Evolutionary conservation across 768 basidiomycete species (phyloP).

Genomic region (Leccinum pellstonianum): DNA sequence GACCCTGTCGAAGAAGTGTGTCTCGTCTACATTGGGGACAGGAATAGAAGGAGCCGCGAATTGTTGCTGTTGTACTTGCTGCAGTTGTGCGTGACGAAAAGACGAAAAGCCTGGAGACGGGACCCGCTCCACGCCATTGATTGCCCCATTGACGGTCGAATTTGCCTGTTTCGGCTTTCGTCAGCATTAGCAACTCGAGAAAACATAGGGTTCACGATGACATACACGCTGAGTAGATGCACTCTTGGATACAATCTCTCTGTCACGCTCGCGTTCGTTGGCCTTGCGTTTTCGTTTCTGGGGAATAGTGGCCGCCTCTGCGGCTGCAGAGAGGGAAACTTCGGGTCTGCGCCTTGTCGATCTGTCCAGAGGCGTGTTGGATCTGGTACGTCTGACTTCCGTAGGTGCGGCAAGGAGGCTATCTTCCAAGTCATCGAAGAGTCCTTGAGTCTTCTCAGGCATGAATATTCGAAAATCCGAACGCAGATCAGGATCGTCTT

Average conservation of each 20-base stretch:
- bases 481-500: conserved; percentile 71
- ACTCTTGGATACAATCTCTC: conserved; percentile 30
- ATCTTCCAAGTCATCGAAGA: conserved; percentile 45
- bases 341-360: conserved; percentile 48
- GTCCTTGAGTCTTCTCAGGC: conserved; percentile 55
- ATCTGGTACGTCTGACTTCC: conserved; percentile 35
- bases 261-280: conserved; percentile 42
- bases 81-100: conserved; percentile 24
- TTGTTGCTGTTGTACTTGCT: conserved; percentile 23
- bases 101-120: conserved; percentile 24
- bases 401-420: conserved; percentile 28
- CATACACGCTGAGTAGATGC: conserved; percentile 27
- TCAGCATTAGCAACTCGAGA: conserved; percentile 8
- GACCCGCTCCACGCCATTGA: conserved; percentile 22
- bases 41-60: conserved; percentile 19
- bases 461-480: conserved; percentile 76
- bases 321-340: conserved; percentile 40
- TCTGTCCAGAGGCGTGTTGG: conserved; percentile 33
- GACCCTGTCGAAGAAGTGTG: conserved; percentile 91
- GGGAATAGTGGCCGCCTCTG: conserved; percentile 43
- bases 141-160: conserved; percentile 17
- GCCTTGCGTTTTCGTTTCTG: conserved; percentile 71
- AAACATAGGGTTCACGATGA: neutral
- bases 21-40: conserved; percentile 46
- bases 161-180: conserved; percentile 23